A percentile compares a stretch with the other conserved stretches of the same genome.
Evolutionary conservation across 2,329 filamentous ascomycete genomes (phyloP).

Genomic region (Colletotrichum musicola): DNA sequence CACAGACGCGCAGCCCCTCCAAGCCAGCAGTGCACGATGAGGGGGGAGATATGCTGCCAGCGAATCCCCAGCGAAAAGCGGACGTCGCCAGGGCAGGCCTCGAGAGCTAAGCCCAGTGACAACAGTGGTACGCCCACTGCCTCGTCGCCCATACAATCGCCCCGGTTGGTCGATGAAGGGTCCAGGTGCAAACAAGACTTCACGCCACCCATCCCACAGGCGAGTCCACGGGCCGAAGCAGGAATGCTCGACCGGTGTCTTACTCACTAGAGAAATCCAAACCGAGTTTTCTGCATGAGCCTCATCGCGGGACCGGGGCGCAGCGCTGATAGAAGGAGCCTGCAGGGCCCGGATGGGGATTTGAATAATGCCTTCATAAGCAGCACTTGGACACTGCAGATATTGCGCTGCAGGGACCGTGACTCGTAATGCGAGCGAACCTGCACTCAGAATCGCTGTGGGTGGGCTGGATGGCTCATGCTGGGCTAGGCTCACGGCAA

Average conservation of each 20-base stretch:
- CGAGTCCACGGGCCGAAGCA: neutral
- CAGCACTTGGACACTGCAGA: neutral
- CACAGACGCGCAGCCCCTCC: conserved; percentile 2
- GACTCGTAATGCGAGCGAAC: conserved; percentile 2
- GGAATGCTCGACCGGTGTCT: neutral
- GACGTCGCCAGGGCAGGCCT: conserved; percentile 3
- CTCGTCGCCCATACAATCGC: neutral
- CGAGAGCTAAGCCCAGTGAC: conserved; percentile 8
- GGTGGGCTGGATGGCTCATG: neutral
- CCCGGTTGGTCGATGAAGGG: neutral
- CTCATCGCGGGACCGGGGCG: neutral
- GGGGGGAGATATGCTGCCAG: neutral
- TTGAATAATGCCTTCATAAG: conserved; percentile 2
- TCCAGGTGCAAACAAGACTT: neutral
- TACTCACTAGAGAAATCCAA: neutral
- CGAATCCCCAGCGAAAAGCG: neutral
- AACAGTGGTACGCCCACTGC: neutral
- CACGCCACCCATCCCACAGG: too few relatives aligned
- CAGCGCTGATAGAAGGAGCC: neutral
- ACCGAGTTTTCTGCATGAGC: neutral
- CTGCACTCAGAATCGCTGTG: neutral
- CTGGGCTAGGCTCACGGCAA: neutral
- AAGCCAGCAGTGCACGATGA: neutral
- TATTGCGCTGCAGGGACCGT: conserved; percentile 17
- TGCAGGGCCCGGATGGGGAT: neutral